Evolutionary conservation across 2,329 filamentous ascomycete genomes (phyloP).

Genomic region (Botrytis pseudocinerea): DNA sequence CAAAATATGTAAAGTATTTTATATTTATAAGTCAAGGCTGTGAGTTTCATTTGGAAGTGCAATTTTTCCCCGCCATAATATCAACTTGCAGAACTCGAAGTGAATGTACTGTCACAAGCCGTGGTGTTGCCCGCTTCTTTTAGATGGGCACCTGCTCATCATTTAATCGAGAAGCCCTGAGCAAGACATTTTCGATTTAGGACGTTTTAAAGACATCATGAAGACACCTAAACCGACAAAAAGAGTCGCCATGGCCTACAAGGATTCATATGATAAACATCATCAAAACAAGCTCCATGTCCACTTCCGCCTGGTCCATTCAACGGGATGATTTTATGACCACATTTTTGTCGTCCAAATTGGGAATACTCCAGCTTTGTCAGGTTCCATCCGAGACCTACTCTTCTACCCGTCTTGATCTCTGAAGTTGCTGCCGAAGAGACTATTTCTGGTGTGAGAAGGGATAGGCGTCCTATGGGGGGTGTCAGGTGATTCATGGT

Average conservation of each 20-base stretch:
- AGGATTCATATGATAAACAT: slow-evolving; percentile 52
- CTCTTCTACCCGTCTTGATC: slow-evolving; percentile 52
- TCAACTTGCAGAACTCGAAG: neutral
- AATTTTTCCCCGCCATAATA: neutral
- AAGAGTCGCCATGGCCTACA: slow-evolving; percentile 36
- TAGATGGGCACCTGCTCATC: neutral
- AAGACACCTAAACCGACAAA: neutral
- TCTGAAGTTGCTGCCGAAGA: slow-evolving; percentile 50
- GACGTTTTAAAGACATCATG: too few species aligned
- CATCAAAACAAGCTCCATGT: slow-evolving; percentile 49
- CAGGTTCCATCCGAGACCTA: slow-evolving; percentile 56
- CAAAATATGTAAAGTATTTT: too few species aligned
- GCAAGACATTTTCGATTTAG: neutral
- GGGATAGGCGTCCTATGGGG: slow-evolving; percentile 43
- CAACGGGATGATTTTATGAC: slow-evolving; percentile 52
- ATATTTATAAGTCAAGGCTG: neutral
- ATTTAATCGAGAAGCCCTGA: neutral
- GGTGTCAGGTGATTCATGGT: neutral
- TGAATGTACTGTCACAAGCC: neutral
- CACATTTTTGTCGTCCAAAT: slow-evolving; percentile 52
- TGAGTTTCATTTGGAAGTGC: neutral
- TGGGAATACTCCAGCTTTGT: slow-evolving; percentile 57
- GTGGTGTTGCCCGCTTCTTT: neutral
- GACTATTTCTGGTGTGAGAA: slow-evolving; percentile 55
- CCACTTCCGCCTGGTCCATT: slow-evolving; percentile 40